Evolutionary conservation across 2,329 filamentous ascomycete genomes (phyloP), one percentile per base, ranked within the genome.

Genomic region (Aspergillus brasiliensis): DNA sequence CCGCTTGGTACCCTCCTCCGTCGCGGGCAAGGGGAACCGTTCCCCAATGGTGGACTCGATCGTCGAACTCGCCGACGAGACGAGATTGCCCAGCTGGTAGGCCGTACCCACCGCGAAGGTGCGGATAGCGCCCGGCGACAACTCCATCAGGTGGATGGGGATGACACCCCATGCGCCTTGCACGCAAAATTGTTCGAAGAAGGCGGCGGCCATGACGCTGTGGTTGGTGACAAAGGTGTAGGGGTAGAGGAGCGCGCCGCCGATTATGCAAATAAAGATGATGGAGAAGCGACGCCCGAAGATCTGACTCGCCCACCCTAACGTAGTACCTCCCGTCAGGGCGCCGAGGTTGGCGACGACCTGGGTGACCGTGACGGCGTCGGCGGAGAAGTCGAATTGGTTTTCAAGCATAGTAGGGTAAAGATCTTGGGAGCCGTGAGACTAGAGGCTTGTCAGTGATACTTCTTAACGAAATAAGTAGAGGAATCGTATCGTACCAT

Each of bases 161-260:
- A 91, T 86, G 1, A 90, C 86, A 31, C 84, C 89, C 89, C 89
- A 92, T 0, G 89, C 89, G 21, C 89, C 90, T 73, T 91, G 89
- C 2, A 91, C 88, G 69, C 85, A 90, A 72, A 92, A 91, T 72
- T 92, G 90, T 77, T 94, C 84, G 75, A 95, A 95, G 76, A 95
- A 96, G 1, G 91, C 91, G 0, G 89, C 87, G 0, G 91, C 91
- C 51, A 92, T 92, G 69, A 96, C 80, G 13, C 81, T 80, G 5
- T 87, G 78, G 66, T 78, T 81, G 2, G 78, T 78, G 10, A 87
- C 82, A 67, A 92, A 95, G 0, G 87, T 90, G 76, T 96, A 96
- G 0, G 92, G 91, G 73, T 96, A 95, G 1, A 96, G 81, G 1
- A 96, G 78, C 0, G 91, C 91, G 28, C 90, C 91, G 23, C 91